Evolutionary conservation across 768 basidiomycete genomes (phyloP), one percentile per base, ranked within the genome.

Genomic region (Polyporus arcularius): DNA sequence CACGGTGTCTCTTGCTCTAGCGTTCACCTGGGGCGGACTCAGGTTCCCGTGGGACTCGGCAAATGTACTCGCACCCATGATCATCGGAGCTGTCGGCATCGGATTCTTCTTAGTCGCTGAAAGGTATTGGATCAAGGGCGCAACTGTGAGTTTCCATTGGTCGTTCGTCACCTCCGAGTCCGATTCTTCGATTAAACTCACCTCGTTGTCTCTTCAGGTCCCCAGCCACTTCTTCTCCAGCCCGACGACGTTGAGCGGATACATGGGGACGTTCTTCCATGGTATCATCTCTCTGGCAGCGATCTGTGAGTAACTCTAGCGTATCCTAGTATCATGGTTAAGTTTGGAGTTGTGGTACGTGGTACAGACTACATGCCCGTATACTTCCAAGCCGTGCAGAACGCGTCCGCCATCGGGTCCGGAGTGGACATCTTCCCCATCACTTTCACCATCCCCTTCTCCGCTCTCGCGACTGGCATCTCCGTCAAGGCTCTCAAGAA

Each of bases 351-450:
- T 39, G 26, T 53, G 10, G 21, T 26, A 32, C 49, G 15, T 4
- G 31, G 48, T 18, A 51, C 65, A 58, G 72, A 74, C 58, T 82
- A 77, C 63, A 58, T 81, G 1, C 78, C 79, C 15, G 76, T 79
- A 8, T 81, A 77, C 63, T 82, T 77, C 67, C 81, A 82, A 64
- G 79, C 79, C 0, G 74, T 71, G 55, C 73, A 73, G 54, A 72
- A 66, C 10, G 71, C 69, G 15, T 73, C 75, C 0, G 76, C 81
- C 0, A 65, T 78, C 47, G 70, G 67, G 0, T 73, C 74, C 6
- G 77, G 78, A 6, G 70, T 79, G 15, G 68, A 76, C 35, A 26
- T 76, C 4, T 73, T 83, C 39, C 67, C 70, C 0, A 32, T 62
- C 26, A 64, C 72, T 7, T 70, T 79, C 45, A 55, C 70, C 16